Evolutionary conservation across 2,329 filamentous ascomycete species (phyloP), one percentile per base, ranked within the genome.

Genomic region (Sarocladiaceae sp.): DNA sequence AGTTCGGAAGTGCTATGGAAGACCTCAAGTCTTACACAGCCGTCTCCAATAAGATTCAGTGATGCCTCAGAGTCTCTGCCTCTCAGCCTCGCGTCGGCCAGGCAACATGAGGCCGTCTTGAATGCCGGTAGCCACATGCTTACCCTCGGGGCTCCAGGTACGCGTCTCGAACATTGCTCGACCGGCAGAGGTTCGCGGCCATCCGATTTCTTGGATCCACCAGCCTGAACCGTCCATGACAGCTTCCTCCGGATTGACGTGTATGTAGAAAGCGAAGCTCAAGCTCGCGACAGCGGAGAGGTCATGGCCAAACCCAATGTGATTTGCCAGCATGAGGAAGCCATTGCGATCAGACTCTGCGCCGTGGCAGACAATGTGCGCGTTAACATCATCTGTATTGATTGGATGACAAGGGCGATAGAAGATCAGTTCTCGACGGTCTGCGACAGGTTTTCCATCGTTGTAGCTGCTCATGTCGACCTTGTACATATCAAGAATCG

Each of bases 271-370:
- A 1, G 67, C 68, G 48, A 74, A 76, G 51, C 66, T 73, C 44
- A 78, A 51, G 27, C 63, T 74, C 3, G 69, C 71, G 1, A 65
- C 68, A 12, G 62, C 55, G 3, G 61, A 67, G 3, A 72, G 47
- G 11, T 59, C 57, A 50, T 56, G 59, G 0, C 71, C 72, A 23
- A 72, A 69, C 3, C 68, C 72, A 2, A 73, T 51, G 26, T 76
- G 65, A 49, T 76, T 72, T 3, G 60, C 67, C 5, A 68, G 53
- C 71, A 76, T 74, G 27, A 76, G 59, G 21, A 78, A 54, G 1
- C 73, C 70, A 45, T 78, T 78, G n/a, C 73, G 62, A 48, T 78
- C 74, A 0, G 70, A 68, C 39, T 68, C 70, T 49, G 65, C 78
- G 0, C 73, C 71, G 50, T 78, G 74, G 16, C 64, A 65, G 1